Conservation (phyloP, 306 rosid species). For the Begonia fuchsioides region DNA sequence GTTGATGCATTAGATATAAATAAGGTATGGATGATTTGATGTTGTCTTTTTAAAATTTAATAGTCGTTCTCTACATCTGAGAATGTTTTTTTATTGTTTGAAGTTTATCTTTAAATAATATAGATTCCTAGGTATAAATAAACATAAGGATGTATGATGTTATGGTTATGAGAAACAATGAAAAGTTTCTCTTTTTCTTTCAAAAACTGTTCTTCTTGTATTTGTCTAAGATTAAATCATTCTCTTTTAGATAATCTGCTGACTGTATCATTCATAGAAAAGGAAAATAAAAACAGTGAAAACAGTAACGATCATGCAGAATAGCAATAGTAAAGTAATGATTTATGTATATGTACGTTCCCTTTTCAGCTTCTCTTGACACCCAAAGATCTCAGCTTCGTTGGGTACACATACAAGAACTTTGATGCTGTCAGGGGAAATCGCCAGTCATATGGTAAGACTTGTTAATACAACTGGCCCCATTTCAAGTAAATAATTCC, state of each 20-base stretch:
- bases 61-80: no score
- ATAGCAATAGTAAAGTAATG: slow-evolving; percentile 7
- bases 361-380: slow-evolving; percentile 70
- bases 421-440: slow-evolving; percentile 94
- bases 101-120: no score
- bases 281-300: no score
- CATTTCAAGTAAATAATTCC: not conserved
- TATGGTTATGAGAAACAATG: no score
- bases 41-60: no score
- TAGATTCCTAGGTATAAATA: no score
- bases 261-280: not conserved
- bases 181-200: no score
- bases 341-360: slow-evolving; percentile 5
- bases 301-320: not conserved
- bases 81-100: no score
- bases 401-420: slow-evolving; percentile 96
- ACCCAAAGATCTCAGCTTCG: slow-evolving; percentile 91
- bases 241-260: not conserved
- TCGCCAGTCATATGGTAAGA: slow-evolving; percentile 63
- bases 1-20: no score
- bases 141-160: no score
- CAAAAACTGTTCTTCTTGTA: no score
- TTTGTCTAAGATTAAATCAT: not conserved
- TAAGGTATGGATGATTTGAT: no score
- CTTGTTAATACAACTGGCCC: slow-evolving; percentile 4